Evolutionary conservation across 2,329 filamentous ascomycete genomes (phyloP).

Genomic region (Simplicillium sp.): DNA sequence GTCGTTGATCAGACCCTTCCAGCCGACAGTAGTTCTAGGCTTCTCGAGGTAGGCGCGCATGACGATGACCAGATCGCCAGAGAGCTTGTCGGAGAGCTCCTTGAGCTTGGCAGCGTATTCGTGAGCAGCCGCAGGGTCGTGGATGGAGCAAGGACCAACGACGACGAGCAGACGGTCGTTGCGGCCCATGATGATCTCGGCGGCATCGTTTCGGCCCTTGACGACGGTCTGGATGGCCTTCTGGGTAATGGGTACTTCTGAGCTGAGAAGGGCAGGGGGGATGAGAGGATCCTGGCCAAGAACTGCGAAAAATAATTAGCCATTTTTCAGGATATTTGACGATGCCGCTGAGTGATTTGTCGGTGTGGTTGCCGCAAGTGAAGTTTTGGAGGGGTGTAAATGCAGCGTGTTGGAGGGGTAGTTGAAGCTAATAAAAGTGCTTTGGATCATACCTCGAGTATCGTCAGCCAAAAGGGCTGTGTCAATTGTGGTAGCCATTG

Average conservation of each 20-base stretch:
- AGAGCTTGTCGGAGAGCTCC: conserved; percentile 67
- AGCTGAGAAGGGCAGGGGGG: conserved; percentile 75
- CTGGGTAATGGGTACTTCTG: conserved; percentile 68
- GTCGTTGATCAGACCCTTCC: conserved; percentile 99
- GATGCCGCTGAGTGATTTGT: background rate
- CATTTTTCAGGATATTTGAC: background rate
- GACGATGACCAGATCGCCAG: conserved; percentile 77
- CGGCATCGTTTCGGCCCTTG: conserved; percentile 57
- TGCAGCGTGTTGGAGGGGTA: too few species aligned
- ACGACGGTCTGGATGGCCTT: conserved; percentile 58
- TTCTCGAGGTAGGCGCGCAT: conserved; percentile 99
- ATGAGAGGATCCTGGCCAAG: conserved; percentile 91
- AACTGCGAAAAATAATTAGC: conserved; percentile 44
- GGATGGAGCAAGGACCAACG: conserved; percentile 92
- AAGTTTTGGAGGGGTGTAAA: background rate
- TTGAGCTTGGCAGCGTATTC: conserved; percentile 82
- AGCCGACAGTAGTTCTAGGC: conserved; percentile 93
- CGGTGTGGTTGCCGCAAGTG: background rate
- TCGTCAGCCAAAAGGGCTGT: conserved; percentile 34
- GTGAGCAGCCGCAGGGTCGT: conserved; percentile 79
- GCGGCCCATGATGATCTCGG: conserved; percentile 67
- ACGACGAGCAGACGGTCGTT: conserved; percentile 88
- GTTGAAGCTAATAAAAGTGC: too few species aligned
- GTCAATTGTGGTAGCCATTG: conserved; percentile 33
- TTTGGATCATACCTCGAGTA: conserved; percentile 24